Evolutionary conservation across 176 grass and related monocot species (phyloP).

Genomic region (Phyllostachys edulis): DNA sequence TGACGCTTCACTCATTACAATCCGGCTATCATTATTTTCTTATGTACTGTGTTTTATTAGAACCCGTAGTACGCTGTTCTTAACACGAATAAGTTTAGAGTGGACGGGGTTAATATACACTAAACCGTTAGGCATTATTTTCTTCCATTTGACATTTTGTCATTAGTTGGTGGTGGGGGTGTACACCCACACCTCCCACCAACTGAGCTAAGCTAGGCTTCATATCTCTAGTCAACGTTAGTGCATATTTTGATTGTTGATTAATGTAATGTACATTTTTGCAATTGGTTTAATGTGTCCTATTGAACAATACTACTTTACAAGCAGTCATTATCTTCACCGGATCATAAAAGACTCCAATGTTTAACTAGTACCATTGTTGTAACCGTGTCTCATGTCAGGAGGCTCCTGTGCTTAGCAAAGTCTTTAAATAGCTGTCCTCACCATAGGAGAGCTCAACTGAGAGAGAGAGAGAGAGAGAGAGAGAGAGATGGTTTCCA

Average conservation of each 20-base stretch:
- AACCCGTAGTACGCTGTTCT: not conserved
- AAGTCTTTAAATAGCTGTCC: conserved; percentile 41
- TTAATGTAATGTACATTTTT: not conserved
- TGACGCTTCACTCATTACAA: not conserved
- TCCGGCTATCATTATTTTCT: not conserved
- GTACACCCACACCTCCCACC: too few species aligned
- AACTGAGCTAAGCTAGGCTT: too few species aligned
- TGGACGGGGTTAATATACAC: not conserved
- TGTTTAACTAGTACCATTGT: not conserved
- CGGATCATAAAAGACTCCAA: conserved; percentile 1
- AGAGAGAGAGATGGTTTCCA: conserved; percentile 47
- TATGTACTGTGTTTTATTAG: not conserved
- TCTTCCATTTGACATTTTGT: not conserved
- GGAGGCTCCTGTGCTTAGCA: not conserved
- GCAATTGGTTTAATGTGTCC: not conserved
- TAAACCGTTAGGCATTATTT: not conserved
- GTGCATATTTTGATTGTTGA: not conserved
- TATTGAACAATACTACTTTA: not conserved
- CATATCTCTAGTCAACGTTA: not conserved
- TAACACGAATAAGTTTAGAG: not conserved
- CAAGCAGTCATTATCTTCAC: not conserved
- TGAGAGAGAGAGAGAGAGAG: not conserved
- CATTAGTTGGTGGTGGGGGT: too few species aligned
- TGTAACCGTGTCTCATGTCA: not conserved
- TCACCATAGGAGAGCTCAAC: not conserved